Evolutionary conservation across 2,329 filamentous ascomycete species (phyloP).

Genomic region (Diaporthe australafricana): DNA sequence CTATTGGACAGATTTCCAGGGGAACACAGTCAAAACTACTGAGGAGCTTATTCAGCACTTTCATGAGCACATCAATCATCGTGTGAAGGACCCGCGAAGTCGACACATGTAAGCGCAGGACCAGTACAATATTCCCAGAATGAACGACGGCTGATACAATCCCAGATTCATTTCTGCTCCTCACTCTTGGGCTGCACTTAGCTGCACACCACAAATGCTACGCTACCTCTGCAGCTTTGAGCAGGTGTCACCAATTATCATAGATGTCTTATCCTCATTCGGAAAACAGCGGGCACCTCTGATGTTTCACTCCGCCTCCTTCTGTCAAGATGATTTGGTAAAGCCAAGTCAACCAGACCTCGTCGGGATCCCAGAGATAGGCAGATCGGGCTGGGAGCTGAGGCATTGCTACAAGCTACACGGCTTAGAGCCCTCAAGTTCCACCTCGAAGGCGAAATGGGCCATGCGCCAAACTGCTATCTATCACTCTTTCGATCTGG

Average conservation of each 20-base stretch:
- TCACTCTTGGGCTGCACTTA: conserved; percentile 11
- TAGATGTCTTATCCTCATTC: conserved; percentile 45
- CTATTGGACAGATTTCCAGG: background rate
- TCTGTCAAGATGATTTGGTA: background rate
- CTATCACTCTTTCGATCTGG: conserved; percentile 31
- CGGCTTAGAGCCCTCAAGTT: background rate
- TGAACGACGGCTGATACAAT: background rate
- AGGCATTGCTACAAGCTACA: conserved; percentile 16
- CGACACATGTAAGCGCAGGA: background rate
- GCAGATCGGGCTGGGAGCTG: conserved; percentile 12
- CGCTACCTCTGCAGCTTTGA: conserved; percentile 19
- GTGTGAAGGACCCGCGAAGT: background rate
- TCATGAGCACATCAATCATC: background rate
- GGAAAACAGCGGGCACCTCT: conserved; percentile 60
- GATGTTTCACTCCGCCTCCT: background rate
- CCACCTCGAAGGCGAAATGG: conserved; percentile 18
- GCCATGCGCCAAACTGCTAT: conserved; percentile 20
- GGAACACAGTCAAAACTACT: background rate
- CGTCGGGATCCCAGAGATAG: background rate
- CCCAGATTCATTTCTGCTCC: background rate
- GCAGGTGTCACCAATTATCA: conserved; percentile 5
- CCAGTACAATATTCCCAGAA: background rate
- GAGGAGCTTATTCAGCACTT: background rate
- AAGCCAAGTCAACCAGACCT: background rate
- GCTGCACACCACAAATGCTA: conserved; percentile 18